A percentile compares a stretch with the other conserved stretches of the same genome.
These are phyloP conservation scores for Flaveria ramosissima DNA, from an alignment of 129 eudicot species.

Conservation along the genomic window DNA sequence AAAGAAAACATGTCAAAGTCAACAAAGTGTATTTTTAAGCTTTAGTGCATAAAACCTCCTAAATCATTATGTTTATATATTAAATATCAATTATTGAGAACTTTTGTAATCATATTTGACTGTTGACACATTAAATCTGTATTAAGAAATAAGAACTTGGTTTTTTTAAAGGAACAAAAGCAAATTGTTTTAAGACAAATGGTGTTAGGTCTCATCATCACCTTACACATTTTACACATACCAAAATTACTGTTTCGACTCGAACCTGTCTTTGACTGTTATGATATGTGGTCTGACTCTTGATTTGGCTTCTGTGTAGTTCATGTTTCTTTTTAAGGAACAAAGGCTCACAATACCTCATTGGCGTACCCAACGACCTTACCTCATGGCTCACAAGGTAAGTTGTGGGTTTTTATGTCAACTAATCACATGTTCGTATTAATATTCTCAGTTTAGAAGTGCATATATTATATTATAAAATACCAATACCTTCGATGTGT, in stretches of 20 bases:
- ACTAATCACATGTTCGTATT: not conserved
- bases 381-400: conserved; percentile 84
- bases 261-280: not conserved
- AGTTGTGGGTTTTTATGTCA: not conserved
- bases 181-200: not conserved
- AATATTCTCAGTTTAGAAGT: not conserved
- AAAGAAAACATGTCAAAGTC: not conserved
- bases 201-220: conserved; percentile 6
- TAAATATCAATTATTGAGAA: not conserved
- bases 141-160: not conserved
- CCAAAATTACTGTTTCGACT: not conserved
- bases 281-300: conserved; percentile 11
- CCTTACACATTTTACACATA: not conserved
- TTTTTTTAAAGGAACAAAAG: not conserved
- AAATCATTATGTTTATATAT: not conserved
- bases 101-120: conserved; percentile 11
- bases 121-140: not conserved
- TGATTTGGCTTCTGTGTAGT: conserved; percentile 45
- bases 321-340: conserved; percentile 79
- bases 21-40: not conserved
- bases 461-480: not conserved
- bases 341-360: conserved; percentile 76
- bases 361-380: conserved; percentile 92
- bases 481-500: not conserved
- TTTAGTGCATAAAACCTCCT: not conserved